A percentile compares a stretch with the other conserved stretches of the same genome.
These are phyloP conservation scores for Diaporthe sp. DNA, from an alignment of 2,329 filamentous ascomycete genomes.

Conservation along the genomic window DNA sequence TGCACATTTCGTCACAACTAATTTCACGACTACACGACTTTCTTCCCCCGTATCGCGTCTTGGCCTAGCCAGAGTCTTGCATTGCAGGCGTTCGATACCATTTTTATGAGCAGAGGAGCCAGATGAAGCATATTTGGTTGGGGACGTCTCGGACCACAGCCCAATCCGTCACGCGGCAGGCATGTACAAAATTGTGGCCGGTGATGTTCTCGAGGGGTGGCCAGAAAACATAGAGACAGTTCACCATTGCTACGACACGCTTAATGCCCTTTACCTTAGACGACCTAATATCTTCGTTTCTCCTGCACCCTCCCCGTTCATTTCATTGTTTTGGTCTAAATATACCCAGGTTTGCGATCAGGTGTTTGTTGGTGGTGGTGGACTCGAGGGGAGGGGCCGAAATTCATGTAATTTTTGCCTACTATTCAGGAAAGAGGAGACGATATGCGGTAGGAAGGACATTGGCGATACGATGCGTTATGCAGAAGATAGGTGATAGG, in stretches of 20 bases:
- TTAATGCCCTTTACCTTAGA: constrained; percentile 50
- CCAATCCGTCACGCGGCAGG: constrained; percentile 6
- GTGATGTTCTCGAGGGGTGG: not conserved
- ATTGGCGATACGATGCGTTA: constrained; percentile 24
- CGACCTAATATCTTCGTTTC: constrained; percentile 45
- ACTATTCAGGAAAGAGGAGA: constrained; percentile 33
- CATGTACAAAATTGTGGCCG: constrained; percentile 33
- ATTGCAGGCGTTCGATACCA: constrained; percentile 31
- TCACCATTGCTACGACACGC: constrained; percentile 46
- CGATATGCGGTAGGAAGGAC: constrained; percentile 22
- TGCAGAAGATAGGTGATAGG: constrained; percentile 28
- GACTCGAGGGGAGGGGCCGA: constrained; percentile 47
- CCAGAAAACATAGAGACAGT: constrained; percentile 1
- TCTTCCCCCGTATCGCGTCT: constrained; percentile 40
- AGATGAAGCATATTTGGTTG: constrained; percentile 18
- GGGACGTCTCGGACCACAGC: not conserved
- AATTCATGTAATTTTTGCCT: constrained; percentile 43
- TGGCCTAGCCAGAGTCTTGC: constrained; percentile 36
- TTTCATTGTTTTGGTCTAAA: constrained; percentile 52
- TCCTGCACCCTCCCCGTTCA: constrained; percentile 49
- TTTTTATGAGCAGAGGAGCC: constrained; percentile 8
- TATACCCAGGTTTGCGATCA: constrained; percentile 54
- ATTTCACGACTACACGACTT: constrained; percentile 41
- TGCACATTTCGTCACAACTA: not conserved
- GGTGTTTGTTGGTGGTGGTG: constrained; percentile 50